Conservation (phyloP, 1,139 yeast species). For the Debaryomyces singareniensis region DNA sequence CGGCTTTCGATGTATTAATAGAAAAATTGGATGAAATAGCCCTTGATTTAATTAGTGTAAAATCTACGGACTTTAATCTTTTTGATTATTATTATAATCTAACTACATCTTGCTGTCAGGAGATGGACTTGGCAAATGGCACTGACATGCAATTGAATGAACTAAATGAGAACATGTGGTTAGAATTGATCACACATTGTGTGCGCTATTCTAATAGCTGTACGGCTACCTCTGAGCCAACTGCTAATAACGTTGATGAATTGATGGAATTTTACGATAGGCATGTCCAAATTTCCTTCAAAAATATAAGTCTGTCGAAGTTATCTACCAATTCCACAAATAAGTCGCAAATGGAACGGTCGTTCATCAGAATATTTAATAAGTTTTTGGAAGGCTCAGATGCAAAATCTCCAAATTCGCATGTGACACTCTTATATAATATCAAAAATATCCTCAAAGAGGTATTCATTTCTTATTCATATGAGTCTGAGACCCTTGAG, state of each 20-base stretch:
- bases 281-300: constrained; percentile 47
- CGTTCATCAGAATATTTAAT: constrained; percentile 47
- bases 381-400: constrained; percentile 37
- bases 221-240: constrained; percentile 4
- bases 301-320: constrained; percentile 39
- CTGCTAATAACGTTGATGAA: constrained; percentile 4
- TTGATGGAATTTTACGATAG: constrained; percentile 29
- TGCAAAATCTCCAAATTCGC: constrained; percentile 12
- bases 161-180: constrained; percentile 34
- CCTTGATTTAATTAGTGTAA: background rate
- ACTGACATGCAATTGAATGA: constrained; percentile 7
- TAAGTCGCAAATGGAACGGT: constrained; percentile 18
- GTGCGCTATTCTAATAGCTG: constrained; percentile 19
- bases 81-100: background rate
- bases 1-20: background rate
- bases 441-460: constrained; percentile 58
- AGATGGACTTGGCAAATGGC: constrained; percentile 1
- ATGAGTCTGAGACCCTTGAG: constrained; percentile 53
- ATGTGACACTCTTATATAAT: constrained; percentile 45
- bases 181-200: constrained; percentile 23
- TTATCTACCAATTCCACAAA: constrained; percentile 15
- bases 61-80: background rate
- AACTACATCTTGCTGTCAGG: background rate
- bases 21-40: background rate
- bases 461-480: constrained; percentile 56